Base-by-base conservation (phyloP, 192 early-diverging fungal species). In the Chytriomyces sp. region DNA sequence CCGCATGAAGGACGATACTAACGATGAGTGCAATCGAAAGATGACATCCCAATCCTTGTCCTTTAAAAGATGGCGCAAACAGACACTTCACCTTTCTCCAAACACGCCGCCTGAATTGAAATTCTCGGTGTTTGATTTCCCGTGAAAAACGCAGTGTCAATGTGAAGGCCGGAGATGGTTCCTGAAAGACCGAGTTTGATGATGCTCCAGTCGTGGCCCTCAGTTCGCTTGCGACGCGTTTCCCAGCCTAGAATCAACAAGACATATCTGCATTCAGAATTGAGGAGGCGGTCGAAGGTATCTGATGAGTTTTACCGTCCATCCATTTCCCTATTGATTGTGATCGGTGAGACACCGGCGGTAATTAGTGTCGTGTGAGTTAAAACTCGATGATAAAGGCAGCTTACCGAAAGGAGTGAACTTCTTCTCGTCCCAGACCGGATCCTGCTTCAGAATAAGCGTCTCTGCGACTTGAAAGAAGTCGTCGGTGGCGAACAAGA, bases 131-230 rank as follows among this genome's bases (percentile, higher is more conserved):
- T 89, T 65, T 98, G 93, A 85, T 98, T 97, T 61, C 97, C 97
- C 11, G 93, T 96, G 78, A 98, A 97, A 81, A 90, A 91, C 61
- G 91, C 87, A 6, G 97, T 97, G 76, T 98, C 95, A 23, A 94
- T 81, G 79, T 96, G 93, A 63, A 98, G 89, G 8, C 94, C 97
- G 8, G 76, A 82, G 61, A 98, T 91, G 28, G 69, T 67, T n/a
- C 96, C 97, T 6, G 94, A 84, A 65, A 92, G 92, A 9, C 94
- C 97, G 7, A 98, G 90, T 80, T 94, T 89, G 59, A 98, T 86
- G 35, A 98, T 91, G 7, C 87, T 87, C 94, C 95, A 97, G 83
- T 98, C 97, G 72, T 92, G 93, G 6, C 87, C 87, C 45, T 75
- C 77, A 43, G 80, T 88, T 44, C 92, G 87, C 75, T 95, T 96